Percentiles rank a stretch among this genome's conserved stretches.
Conservation (phyloP, 2,329 filamentous ascomycete species). For the Pseudogymnoascus sp. region DNA sequence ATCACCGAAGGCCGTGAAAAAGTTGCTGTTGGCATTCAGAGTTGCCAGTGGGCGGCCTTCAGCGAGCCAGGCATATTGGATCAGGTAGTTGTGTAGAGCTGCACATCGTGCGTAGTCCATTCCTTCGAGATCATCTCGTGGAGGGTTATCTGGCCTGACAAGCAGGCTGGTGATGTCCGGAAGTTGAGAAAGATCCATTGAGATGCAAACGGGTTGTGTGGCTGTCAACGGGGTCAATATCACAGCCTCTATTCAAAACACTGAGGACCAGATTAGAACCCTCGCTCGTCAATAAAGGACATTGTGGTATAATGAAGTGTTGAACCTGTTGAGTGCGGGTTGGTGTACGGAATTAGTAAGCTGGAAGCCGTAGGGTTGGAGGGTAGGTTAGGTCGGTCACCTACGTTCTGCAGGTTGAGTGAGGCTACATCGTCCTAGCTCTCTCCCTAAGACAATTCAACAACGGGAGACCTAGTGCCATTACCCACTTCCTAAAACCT, state of each 20-base stretch:
- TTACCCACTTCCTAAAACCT: no score
- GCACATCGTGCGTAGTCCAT: conserved; percentile 26
- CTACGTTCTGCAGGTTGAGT: no score
- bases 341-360: no score
- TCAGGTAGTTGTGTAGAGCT: conserved; percentile 27
- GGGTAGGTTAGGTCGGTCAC: no score
- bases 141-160: conserved; percentile 23
- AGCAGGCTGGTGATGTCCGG: conserved; percentile 23
- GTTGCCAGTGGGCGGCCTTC: conserved; percentile 19
- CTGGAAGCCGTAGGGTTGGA: no score
- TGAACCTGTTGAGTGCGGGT: no score
- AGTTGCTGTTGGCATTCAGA: conserved; percentile 18
- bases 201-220: background rate
- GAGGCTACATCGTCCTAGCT: no score
- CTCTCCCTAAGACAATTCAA: background rate
- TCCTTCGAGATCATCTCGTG: conserved; percentile 19
- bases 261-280: no score
- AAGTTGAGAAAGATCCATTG: conserved; percentile 16
- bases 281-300: no score
- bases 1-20: conserved; percentile 19
- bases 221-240: background rate
- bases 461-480: conserved; percentile 10
- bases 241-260: no score
- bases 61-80: conserved; percentile 22
- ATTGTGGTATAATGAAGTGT: no score